These are phyloP conservation scores for Sporothrix variecibatus DNA, from an alignment of 2,329 filamentous ascomycete genomes.

Conservation along the genomic window DNA sequence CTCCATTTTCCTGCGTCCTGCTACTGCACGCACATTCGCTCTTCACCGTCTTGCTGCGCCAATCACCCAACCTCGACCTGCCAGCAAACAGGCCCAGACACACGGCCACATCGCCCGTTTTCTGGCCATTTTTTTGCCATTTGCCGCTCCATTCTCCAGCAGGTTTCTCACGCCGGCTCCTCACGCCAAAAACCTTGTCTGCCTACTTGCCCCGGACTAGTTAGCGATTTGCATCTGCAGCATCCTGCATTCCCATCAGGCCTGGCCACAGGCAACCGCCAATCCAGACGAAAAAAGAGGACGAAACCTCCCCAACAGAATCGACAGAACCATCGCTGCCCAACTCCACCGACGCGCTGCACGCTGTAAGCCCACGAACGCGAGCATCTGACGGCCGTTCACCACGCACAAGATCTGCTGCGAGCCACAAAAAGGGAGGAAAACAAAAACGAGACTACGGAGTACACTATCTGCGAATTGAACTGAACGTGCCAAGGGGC, in stretches of 20 bases:
- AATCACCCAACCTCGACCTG: neutral
- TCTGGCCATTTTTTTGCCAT: neutral
- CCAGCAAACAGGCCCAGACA: neutral
- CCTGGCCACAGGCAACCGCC: constrained; percentile 21
- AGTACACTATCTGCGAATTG: neutral
- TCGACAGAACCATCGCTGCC: constrained; percentile 8
- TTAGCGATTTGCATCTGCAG: neutral
- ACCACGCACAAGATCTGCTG: constrained; percentile 11
- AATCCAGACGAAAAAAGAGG: neutral
- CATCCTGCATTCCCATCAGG: neutral
- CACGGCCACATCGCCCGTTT: neutral
- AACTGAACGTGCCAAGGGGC: neutral
- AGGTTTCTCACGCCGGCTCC: neutral
- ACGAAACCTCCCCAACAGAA: neutral
- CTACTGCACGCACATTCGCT: constrained; percentile 27
- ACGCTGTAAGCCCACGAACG: neutral
- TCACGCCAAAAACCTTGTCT: neutral
- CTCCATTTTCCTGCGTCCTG: constrained; percentile 30
- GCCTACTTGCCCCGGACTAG: neutral
- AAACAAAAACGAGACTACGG: neutral
- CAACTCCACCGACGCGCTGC: constrained; percentile 20
- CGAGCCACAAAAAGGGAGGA: neutral
- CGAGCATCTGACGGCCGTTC: constrained; percentile 1
- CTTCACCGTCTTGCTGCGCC: neutral
- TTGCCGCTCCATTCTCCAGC: neutral